phyloP scores from a whole-genome alignment of 1,284 basidiomycete genomes.

The Ganoderma lucidum region DNA sequence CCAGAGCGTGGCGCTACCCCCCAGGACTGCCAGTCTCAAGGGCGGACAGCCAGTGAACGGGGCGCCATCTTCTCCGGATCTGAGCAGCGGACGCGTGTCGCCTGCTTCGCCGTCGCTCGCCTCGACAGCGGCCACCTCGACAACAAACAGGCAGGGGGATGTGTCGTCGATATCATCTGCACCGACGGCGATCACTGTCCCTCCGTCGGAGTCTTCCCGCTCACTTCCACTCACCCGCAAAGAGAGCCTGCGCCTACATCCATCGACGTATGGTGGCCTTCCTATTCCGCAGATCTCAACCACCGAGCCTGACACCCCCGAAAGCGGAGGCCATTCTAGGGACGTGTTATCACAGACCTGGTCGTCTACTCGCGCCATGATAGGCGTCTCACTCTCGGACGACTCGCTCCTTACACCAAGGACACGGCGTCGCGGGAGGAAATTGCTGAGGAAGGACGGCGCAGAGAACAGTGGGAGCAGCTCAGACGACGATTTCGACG shows the following conservation, averaged over 20 bases:
- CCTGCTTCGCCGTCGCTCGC: constrained; percentile 42
- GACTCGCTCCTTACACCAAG: constrained; percentile 38
- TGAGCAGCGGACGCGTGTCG: constrained; percentile 36
- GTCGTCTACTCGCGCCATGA: constrained; percentile 21
- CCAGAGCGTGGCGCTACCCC: constrained; percentile 26
- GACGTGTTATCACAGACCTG: constrained; percentile 19
- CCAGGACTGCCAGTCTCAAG: constrained; percentile 4
- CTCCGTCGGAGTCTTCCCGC: constrained; percentile 12
- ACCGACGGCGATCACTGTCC: constrained; percentile 38
- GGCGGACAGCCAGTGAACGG: constrained; percentile 16
- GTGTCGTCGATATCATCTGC: constrained; percentile 39
- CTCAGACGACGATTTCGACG: constrained; percentile 48
- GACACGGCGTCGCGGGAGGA: constrained; percentile 34
- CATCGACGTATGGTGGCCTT: constrained; percentile 45
- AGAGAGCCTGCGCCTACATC: constrained; percentile 22
- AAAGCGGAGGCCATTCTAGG: constrained; percentile 12
- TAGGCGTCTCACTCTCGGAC: constrained; percentile 31
- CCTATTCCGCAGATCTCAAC: constrained; percentile 64
- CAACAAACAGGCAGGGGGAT: constrained; percentile 35
- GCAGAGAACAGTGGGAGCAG: constrained; percentile 50
- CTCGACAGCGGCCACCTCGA: constrained; percentile 32
- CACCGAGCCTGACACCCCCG: constrained; percentile 52
- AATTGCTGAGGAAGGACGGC: constrained; percentile 24
- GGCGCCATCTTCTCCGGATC: constrained; percentile 33
- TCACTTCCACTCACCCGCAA: constrained; percentile 13